These are phyloP conservation scores for Pseudozyma tsukubaensis DNA, from an alignment of 1,284 basidiomycete genomes.

Conservation along the genomic window DNA sequence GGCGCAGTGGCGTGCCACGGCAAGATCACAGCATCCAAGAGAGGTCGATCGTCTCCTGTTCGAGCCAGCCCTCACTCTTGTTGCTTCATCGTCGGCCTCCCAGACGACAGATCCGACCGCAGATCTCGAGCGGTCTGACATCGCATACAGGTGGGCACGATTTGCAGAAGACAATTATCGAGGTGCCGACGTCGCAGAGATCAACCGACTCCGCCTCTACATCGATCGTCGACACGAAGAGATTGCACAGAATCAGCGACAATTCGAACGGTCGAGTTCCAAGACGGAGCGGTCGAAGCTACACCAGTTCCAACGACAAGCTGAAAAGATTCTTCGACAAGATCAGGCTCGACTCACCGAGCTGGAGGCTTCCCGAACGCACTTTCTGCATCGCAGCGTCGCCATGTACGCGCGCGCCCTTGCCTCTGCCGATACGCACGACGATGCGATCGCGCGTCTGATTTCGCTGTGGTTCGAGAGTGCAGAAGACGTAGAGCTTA, in stretches of 20 bases:
- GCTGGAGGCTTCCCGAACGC: conserved; percentile 61
- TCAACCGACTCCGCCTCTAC: conserved; percentile 78
- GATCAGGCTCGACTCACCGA: conserved; percentile 46
- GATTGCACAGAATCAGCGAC: conserved; percentile 74
- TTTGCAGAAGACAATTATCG: conserved; percentile 91
- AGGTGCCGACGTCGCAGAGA: conserved; percentile 78
- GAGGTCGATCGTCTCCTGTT: conserved; percentile 81
- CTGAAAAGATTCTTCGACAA: conserved; percentile 46
- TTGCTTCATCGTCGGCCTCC: conserved; percentile 3
- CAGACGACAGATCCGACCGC: conserved; percentile 13
- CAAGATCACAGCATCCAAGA: conserved; percentile 83
- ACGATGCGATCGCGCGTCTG: conserved; percentile 81
- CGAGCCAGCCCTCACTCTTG: conserved; percentile 72
- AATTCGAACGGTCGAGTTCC: conserved; percentile 60
- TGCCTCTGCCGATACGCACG: conserved; percentile 77
- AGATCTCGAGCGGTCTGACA: conserved; percentile 72
- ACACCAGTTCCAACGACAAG: conserved; percentile 41
- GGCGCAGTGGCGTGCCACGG: conserved; percentile 85
- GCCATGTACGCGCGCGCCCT: conserved; percentile 85
- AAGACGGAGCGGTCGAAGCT: conserved; percentile 23
- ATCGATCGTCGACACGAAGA: conserved; percentile 78
- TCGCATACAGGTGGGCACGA: conserved; percentile 84
- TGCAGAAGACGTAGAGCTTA: conserved; percentile 75
- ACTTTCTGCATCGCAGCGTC: conserved; percentile 80
- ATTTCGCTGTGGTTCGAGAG: conserved; percentile 92